Conservation (phyloP, 2,329 filamentous ascomycete genomes). For the Cercospora beticola region DNA sequence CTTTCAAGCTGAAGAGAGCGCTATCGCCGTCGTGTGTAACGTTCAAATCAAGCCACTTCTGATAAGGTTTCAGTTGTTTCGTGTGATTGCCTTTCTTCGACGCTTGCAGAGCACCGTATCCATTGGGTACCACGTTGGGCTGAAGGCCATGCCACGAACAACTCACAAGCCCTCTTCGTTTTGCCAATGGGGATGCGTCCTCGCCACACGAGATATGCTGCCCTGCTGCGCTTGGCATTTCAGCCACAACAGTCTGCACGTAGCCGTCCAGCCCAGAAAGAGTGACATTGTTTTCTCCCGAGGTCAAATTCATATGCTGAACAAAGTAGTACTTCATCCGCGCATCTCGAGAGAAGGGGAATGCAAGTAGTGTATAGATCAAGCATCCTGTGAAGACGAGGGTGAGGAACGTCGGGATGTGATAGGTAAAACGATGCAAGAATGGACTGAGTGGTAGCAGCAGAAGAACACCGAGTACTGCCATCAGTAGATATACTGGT, state of each 20-base stretch:
- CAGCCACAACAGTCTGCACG: slow-evolving; percentile 63
- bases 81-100: slow-evolving; percentile 19
- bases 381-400: slow-evolving; percentile 71
- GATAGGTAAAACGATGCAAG: slow-evolving; percentile 80
- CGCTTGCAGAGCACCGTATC: slow-evolving; percentile 13
- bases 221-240: slow-evolving; percentile 69
- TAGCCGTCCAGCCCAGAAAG: slow-evolving; percentile 68
- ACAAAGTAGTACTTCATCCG: slow-evolving; percentile 86
- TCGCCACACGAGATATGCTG: slow-evolving; percentile 48
- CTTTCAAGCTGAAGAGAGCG: slow-evolving; percentile 66
- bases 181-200: slow-evolving; percentile 39
- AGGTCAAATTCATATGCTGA: slow-evolving; percentile 74
- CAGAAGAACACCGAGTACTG: slow-evolving; percentile 66
- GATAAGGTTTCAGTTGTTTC: slow-evolving; percentile 19
- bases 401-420: slow-evolving; percentile 75
- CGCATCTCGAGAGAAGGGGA: slow-evolving; percentile 79
- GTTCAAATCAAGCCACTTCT: slow-evolving; percentile 65
- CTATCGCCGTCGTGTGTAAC: slow-evolving; percentile 49
- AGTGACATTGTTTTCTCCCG: slow-evolving; percentile 66
- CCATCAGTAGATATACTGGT: slow-evolving; percentile 69
- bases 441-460: slow-evolving; percentile 78
- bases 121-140: slow-evolving; percentile 59
- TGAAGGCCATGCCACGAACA: slow-evolving; percentile 71
- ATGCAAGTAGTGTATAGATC: slow-evolving; percentile 81
- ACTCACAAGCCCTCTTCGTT: slow-evolving; percentile 56